phyloP scores from a whole-genome alignment of 768 basidiomycete species.

The Auriscalpium orientale region DNA sequence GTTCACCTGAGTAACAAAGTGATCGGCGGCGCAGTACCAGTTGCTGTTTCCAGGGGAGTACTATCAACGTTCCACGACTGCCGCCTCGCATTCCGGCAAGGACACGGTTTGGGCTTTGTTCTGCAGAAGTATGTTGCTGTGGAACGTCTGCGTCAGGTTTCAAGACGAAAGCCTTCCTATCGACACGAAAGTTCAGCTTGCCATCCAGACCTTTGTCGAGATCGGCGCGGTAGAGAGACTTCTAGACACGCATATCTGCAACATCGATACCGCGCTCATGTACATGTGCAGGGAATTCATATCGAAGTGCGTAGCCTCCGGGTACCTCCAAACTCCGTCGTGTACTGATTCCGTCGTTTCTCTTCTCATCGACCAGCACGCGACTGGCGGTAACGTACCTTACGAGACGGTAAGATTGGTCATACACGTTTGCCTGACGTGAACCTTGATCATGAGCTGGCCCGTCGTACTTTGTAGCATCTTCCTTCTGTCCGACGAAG shows the following conservation, averaged over 20 bases:
- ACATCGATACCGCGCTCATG: conserved; percentile 53
- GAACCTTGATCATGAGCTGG: neutral
- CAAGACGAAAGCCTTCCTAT: conserved; percentile 33
- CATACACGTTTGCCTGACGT: no score
- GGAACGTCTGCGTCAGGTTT: conserved; percentile 61
- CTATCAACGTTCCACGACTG: conserved; percentile 36
- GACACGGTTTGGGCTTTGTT: conserved; percentile 79
- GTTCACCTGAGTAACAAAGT: conserved; percentile 1
- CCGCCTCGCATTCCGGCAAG: conserved; percentile 49
- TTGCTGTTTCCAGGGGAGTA: conserved; percentile 73
- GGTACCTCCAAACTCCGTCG: neutral
- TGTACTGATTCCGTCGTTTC: neutral
- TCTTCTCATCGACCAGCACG: neutral
- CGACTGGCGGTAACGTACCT: conserved; percentile 16
- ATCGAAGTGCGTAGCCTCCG: conserved; percentile 7
- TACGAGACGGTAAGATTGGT: conserved; percentile 8
- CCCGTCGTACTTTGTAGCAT: conserved; percentile 25
- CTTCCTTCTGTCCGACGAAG: conserved; percentile 44
- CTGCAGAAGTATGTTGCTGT: conserved; percentile 75
- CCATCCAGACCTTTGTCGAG: conserved; percentile 60
- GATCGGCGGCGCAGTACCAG: conserved; percentile 36
- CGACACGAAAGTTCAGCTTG: conserved; percentile 51
- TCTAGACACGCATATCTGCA: conserved; percentile 61
- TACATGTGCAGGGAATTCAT: conserved; percentile 14
- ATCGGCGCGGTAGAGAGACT: conserved; percentile 59